A percentile compares a stretch with the other conserved stretches of the same genome.
Conservation (phyloP, 1,284 basidiomycete genomes). For the Leccinum pachyderme region DNA sequence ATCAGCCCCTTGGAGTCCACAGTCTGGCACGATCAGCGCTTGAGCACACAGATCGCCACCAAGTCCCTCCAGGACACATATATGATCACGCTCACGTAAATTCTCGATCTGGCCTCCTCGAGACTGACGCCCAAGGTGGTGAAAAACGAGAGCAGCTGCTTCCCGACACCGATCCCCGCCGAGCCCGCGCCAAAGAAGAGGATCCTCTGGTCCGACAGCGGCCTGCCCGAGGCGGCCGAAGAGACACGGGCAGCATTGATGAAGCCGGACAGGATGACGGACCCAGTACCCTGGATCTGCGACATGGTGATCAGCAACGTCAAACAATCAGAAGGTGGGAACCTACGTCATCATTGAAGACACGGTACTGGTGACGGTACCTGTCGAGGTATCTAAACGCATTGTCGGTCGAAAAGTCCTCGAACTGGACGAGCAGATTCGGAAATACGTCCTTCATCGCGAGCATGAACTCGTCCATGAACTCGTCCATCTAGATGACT, state of each 20-base stretch:
- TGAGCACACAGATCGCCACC: constrained; percentile 10
- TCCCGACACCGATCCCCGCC: constrained; percentile 78
- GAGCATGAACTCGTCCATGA: constrained; percentile 83
- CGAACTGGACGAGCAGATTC: constrained; percentile 76
- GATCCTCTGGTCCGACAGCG: constrained; percentile 71
- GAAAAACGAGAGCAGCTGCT: constrained; percentile 77
- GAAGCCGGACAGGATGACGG: constrained; percentile 80
- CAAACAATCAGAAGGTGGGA: not conserved
- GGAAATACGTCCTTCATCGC: constrained; percentile 70
- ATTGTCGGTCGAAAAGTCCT: constrained; percentile 77
- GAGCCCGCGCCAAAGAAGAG: constrained; percentile 81
- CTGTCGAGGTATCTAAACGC: constrained; percentile 71
- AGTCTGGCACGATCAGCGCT: constrained; percentile 38
- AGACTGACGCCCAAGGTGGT: constrained; percentile 60
- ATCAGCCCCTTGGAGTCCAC: constrained; percentile 80
- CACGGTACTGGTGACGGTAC: constrained; percentile 60
- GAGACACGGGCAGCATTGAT: constrained; percentile 72
- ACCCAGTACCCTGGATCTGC: constrained; percentile 66
- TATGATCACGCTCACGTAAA: constrained; percentile 53
- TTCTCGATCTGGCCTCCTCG: constrained; percentile 64
- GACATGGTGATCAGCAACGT: constrained; percentile 10
- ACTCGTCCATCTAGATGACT: constrained; percentile 57
- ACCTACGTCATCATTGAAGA: constrained; percentile 82
- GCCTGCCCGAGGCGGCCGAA: constrained; percentile 56
- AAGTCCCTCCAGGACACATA: constrained; percentile 1